A percentile compares a stretch with the other conserved stretches of the same genome.
Conservation (phyloP, 306 rosid genomes). For the Trifolium dubium region DNA sequence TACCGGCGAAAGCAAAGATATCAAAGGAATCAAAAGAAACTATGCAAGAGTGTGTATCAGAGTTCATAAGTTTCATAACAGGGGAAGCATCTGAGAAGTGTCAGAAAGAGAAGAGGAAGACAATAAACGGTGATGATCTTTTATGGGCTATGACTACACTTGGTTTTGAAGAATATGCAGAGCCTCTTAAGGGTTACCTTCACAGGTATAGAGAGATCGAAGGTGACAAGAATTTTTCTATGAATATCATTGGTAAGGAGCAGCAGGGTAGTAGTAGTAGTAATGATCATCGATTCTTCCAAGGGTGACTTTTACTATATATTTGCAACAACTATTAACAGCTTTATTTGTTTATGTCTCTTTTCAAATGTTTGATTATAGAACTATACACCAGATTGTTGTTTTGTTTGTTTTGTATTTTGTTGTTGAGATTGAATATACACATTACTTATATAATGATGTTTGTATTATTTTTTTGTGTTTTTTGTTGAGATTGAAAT, state of each 20-base stretch:
- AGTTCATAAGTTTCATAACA: constrained; percentile 68
- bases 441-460: neutral
- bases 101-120: constrained; percentile 63
- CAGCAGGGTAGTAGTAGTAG: neutral
- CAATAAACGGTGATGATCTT: constrained; percentile 67
- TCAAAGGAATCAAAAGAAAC: constrained; percentile 66
- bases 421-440: neutral
- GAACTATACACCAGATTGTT: neutral
- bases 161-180: constrained; percentile 62
- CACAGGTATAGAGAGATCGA: constrained; percentile 62
- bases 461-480: neutral
- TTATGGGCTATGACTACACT: constrained; percentile 71
- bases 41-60: constrained; percentile 69
- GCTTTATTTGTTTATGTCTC: neutral
- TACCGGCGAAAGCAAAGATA: constrained; percentile 66
- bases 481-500: neutral
- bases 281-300: neutral
- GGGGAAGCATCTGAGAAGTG: constrained; percentile 70
- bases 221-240: constrained; percentile 50
- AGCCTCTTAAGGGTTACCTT: constrained; percentile 61
- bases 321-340: neutral
- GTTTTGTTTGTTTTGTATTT: neutral
- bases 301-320: neutral
- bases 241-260: neutral
- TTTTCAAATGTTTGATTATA: neutral